Conservation (phyloP, 495 filamentous ascomycete species). For the Neurospora sp. region DNA sequence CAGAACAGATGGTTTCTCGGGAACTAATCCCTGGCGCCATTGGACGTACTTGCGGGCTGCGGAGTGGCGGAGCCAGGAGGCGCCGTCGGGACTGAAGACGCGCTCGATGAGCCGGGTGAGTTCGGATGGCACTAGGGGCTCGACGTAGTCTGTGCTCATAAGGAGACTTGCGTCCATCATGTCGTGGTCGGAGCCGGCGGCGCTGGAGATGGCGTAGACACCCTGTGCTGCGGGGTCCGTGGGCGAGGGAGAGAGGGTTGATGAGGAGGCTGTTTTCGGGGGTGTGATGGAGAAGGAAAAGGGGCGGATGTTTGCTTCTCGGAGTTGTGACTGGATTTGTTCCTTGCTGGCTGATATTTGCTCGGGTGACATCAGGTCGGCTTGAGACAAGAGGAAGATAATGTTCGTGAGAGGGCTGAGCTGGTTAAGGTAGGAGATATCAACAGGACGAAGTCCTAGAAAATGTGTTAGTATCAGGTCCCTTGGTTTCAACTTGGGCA, state of each 20-base stretch:
- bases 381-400: conserved; percentile 70
- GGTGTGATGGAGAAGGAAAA: conserved; percentile 51
- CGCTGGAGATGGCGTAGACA: conserved; percentile 77
- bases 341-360: conserved; percentile 54
- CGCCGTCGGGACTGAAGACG: conserved; percentile 68
- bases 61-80: conserved; percentile 77
- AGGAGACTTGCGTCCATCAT: conserved; percentile 91
- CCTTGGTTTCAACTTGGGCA: neutral
- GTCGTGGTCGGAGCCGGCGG: conserved; percentile 63
- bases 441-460: conserved; percentile 58
- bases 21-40: conserved; percentile 35
- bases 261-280: neutral
- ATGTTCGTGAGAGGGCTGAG: conserved; percentile 76
- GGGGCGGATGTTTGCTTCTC: conserved; percentile 48
- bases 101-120: conserved; percentile 56
- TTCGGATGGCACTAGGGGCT: conserved; percentile 73
- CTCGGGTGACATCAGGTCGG: conserved; percentile 55
- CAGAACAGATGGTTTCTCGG: conserved; percentile 1
- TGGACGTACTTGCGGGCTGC: conserved; percentile 81
- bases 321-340: conserved; percentile 48
- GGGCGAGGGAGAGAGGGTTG: neutral
- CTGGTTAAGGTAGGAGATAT: conserved; percentile 66
- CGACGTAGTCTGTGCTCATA: conserved; percentile 89
- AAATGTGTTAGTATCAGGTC: neutral
- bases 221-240: conserved; percentile 21